phyloP scores from a whole-genome alignment of 495 filamentous ascomycete species.

The Penicillium soppii region DNA sequence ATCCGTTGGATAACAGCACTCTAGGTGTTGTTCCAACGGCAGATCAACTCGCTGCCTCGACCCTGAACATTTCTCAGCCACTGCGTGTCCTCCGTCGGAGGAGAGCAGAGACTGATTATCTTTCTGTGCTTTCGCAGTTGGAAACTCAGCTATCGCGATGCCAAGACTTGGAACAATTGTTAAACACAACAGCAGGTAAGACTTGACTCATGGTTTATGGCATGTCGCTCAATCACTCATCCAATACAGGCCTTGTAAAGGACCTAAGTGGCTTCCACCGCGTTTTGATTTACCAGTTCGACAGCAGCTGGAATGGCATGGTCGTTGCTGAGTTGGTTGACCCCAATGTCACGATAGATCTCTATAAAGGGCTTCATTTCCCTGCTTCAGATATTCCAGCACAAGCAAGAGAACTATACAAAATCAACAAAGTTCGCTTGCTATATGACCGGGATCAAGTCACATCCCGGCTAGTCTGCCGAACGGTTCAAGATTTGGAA shows the following conservation, averaged over 20 bases:
- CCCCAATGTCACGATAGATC: conserved; percentile 72
- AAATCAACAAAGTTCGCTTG: conserved; percentile 52
- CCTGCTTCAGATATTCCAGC: conserved; percentile 89
- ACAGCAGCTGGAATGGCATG: conserved; percentile 75
- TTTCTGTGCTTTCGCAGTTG: conserved; percentile 73
- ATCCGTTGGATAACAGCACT: conserved; percentile 47
- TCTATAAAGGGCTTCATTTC: conserved; percentile 89
- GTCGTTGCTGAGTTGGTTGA: conserved; percentile 90
- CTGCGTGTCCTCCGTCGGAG: conserved; percentile 73
- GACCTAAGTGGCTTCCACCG: conserved; percentile 92
- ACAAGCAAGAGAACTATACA: conserved; percentile 77
- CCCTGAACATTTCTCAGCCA: conserved; percentile 70
- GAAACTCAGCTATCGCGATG: conserved; percentile 56
- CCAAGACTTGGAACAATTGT: conserved; percentile 54
- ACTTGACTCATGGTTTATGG: not conserved
- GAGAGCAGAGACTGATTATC: conserved; percentile 81
- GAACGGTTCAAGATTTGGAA: conserved; percentile 70
- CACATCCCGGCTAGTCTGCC: conserved; percentile 77
- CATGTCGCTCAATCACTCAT: not conserved
- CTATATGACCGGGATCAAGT: conserved; percentile 39
- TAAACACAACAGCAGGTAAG: conserved; percentile 30
- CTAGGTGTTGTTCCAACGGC: conserved; percentile 64
- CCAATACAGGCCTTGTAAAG: conserved; percentile 40
- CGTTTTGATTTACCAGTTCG: conserved; percentile 93
- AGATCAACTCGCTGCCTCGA: conserved; percentile 69